A percentile compares a stretch with the other conserved stretches of the same genome.
Conservation (phyloP, 768 basidiomycete genomes). For the Agrocybe chaxingu region DNA sequence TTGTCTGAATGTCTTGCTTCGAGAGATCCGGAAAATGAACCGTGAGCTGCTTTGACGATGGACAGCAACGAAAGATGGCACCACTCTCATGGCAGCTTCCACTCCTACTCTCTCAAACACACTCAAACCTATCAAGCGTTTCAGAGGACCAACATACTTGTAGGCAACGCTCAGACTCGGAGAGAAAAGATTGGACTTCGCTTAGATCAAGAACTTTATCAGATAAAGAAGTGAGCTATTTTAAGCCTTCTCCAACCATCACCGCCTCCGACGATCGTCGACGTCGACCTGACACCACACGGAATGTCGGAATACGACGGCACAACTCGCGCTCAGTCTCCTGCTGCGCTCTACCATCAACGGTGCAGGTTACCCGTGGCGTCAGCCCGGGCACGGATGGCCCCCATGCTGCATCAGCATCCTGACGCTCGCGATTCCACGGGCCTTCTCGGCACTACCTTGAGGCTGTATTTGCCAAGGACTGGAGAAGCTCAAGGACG, state of each 20-base stretch:
- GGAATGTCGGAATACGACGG: slow-evolving; percentile 75
- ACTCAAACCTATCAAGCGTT: no score
- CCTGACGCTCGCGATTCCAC: slow-evolving; percentile 41
- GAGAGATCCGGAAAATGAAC: no score
- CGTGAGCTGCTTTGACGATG: no score
- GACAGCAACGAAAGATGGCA: no score
- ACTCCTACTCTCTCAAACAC: no score
- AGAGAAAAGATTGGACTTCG: neutral
- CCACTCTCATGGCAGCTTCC: no score
- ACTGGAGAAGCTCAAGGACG: slow-evolving; percentile 60
- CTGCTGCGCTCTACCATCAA: slow-evolving; percentile 36
- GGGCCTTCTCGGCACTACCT: slow-evolving; percentile 50
- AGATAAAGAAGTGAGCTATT: no score
- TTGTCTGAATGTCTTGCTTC: no score
- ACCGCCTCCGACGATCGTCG: neutral
- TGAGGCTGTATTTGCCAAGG: slow-evolving; percentile 59
- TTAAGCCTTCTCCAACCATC: no score
- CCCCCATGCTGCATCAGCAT: slow-evolving; percentile 33
- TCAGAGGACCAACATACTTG: no score
- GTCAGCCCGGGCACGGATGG: neutral
- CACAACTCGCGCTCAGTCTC: slow-evolving; percentile 34
- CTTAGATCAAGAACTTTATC: neutral
- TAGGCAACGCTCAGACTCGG: no score
- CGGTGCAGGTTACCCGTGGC: slow-evolving; percentile 38
- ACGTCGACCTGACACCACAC: neutral